These are phyloP conservation scores for Podospora pseudopauciseta DNA, from an alignment of 495 filamentous ascomycete species.

Conservation along the genomic window DNA sequence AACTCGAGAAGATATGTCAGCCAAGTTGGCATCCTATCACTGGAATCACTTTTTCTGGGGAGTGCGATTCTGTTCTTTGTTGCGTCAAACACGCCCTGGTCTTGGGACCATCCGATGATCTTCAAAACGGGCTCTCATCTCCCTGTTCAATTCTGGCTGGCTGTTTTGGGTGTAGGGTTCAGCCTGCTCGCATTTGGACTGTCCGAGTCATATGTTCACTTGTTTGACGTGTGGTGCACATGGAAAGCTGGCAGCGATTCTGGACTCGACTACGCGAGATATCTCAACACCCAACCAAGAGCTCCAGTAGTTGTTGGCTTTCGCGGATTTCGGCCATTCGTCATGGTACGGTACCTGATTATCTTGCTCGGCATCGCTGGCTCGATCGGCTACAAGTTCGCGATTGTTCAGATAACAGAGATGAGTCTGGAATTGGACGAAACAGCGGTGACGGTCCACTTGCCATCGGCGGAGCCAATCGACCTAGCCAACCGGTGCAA, in stretches of 20 bases:
- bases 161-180: constrained; percentile 6
- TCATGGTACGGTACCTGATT: background rate
- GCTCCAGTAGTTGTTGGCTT: background rate
- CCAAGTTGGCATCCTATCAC: background rate
- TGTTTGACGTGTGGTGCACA: constrained; percentile 14
- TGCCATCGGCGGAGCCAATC: background rate
- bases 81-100: background rate
- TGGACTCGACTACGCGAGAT: constrained; percentile 12
- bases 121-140: constrained; percentile 4
- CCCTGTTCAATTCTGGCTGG: constrained; percentile 11
- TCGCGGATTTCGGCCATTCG: constrained; percentile 12
- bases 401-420: background rate
- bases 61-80: background rate
- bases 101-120: background rate
- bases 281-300: constrained; percentile 15
- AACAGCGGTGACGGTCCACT: background rate
- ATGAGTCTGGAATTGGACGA: background rate
- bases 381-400: constrained; percentile 11
- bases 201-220: background rate
- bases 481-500: background rate
- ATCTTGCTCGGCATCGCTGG: background rate
- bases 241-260: background rate
- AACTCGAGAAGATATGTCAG: too few species aligned
- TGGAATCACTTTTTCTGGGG: background rate
- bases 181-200: constrained; percentile 10